Evolutionary conservation across 2,329 filamentous ascomycete species (phyloP).

Genomic region (Fusarium sp.): DNA sequence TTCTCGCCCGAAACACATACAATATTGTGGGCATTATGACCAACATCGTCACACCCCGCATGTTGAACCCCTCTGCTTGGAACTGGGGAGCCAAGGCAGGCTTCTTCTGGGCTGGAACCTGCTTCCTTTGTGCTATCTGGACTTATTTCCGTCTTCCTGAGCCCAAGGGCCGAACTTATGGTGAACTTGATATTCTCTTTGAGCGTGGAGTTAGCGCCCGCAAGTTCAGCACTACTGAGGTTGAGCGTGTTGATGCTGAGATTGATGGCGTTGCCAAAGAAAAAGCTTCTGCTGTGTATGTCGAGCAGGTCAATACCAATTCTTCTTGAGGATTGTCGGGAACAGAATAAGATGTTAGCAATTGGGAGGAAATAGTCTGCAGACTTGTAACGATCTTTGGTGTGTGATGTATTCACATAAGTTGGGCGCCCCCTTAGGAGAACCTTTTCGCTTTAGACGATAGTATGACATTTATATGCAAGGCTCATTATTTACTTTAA

Average conservation of each 20-base stretch:
- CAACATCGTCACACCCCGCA: constrained; percentile 61
- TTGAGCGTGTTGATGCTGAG: constrained; percentile 47
- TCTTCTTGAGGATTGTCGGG: not conserved
- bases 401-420: too few species aligned
- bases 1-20: constrained; percentile 61
- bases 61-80: constrained; percentile 61
- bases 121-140: constrained; percentile 61
- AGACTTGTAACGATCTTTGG: too few species aligned
- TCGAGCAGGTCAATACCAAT: constrained; percentile 23
- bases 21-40: constrained; percentile 62
- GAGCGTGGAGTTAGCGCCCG: constrained; percentile 58
- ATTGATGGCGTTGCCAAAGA: constrained; percentile 35
- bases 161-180: constrained; percentile 65
- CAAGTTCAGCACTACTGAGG: constrained; percentile 54
- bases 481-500: too few species aligned
- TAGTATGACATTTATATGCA: too few species aligned
- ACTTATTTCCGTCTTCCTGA: constrained; percentile 67
- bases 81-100: constrained; percentile 63
- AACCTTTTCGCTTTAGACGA: too few species aligned
- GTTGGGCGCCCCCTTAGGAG: too few species aligned
- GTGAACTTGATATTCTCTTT: constrained; percentile 69
- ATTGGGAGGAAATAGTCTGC: too few species aligned
- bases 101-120: constrained; percentile 61
- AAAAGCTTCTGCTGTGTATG: constrained; percentile 30
- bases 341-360: not conserved